Conservation (phyloP, 306 rosid genomes). For the Vicia faba region DNA sequence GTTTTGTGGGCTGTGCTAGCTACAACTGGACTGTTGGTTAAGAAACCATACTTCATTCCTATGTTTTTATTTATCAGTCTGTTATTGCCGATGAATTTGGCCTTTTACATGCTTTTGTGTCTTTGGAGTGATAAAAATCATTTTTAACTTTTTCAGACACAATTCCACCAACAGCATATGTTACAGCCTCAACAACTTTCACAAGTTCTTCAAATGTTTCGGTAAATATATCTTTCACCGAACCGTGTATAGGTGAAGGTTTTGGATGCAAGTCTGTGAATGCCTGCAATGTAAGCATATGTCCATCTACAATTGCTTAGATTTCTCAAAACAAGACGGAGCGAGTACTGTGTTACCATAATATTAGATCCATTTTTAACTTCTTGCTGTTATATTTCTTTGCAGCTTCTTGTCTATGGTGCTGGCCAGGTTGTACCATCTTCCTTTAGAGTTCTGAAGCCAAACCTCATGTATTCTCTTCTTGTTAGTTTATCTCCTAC, state of each 20-base stretch:
- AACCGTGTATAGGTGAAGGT: constrained; percentile 70
- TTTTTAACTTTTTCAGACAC: constrained; percentile 62
- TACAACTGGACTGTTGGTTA: constrained; percentile 85
- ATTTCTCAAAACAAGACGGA: constrained; percentile 14
- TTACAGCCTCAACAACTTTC: constrained; percentile 59
- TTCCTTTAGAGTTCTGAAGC: constrained; percentile 65
- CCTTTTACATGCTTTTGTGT: constrained; percentile 12
- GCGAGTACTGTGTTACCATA: too few species aligned
- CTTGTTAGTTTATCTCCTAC: constrained; percentile 58
- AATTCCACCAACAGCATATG: constrained; percentile 77
- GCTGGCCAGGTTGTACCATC: constrained; percentile 85
- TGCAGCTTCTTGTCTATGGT: constrained; percentile 90
- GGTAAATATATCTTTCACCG: constrained; percentile 76
- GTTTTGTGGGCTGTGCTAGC: constrained; percentile 57
- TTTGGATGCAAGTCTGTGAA: constrained; percentile 69
- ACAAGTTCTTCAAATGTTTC: constrained; percentile 71
- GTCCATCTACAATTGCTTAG: constrained; percentile 23
- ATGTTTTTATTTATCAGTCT: constrained; percentile 9
- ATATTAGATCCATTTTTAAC: constrained; percentile 31
- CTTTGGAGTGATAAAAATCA: not conserved
- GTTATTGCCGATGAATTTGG: not conserved
- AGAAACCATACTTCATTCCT: constrained; percentile 42
- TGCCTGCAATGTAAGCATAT: constrained; percentile 90
- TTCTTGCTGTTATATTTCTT: constrained; percentile 19
- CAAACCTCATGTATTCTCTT: constrained; percentile 66